phyloP scores from a whole-genome alignment of 345 rosid species.

The Psidium friedrichsthalianum region DNA sequence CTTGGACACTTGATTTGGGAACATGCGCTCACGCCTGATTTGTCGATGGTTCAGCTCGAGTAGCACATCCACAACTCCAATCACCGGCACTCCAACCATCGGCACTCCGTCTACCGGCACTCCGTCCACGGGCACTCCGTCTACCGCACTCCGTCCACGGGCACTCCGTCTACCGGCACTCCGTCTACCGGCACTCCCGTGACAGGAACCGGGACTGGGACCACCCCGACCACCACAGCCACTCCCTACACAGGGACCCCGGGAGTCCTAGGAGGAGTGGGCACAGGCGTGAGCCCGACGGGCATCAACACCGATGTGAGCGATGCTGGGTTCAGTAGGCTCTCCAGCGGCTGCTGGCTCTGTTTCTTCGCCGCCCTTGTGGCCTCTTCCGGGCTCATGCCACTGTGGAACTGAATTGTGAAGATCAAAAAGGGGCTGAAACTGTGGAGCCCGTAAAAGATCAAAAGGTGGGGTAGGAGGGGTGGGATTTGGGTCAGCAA shows the following conservation, averaged over 20 bases:
- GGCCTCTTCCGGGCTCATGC: not conserved
- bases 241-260: constrained; percentile 33
- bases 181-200: constrained; percentile 11
- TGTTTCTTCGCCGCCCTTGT: not conserved
- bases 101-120: constrained; percentile 10
- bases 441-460: not conserved
- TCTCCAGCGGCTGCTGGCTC: not conserved
- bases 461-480: not conserved
- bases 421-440: not conserved
- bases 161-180: constrained; percentile 2
- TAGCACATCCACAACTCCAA: not conserved
- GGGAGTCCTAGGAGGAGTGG: constrained; percentile 42
- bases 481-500: not conserved
- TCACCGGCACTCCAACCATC: not conserved
- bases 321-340: constrained; percentile 12
- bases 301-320: constrained; percentile 33
- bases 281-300: constrained; percentile 28
- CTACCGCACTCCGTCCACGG: too few relatives aligned
- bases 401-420: not conserved
- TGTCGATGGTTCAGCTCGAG: not conserved
- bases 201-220: constrained; percentile 7
- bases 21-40: not conserved
- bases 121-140: too few relatives aligned
- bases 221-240: constrained; percentile 14
- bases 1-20: not conserved